A percentile compares a stretch with the other conserved stretches of the same genome.
phyloP scores from a whole-genome alignment of 1,139 yeast genomes.

The Meyerozyma guilliermondii region DNA sequence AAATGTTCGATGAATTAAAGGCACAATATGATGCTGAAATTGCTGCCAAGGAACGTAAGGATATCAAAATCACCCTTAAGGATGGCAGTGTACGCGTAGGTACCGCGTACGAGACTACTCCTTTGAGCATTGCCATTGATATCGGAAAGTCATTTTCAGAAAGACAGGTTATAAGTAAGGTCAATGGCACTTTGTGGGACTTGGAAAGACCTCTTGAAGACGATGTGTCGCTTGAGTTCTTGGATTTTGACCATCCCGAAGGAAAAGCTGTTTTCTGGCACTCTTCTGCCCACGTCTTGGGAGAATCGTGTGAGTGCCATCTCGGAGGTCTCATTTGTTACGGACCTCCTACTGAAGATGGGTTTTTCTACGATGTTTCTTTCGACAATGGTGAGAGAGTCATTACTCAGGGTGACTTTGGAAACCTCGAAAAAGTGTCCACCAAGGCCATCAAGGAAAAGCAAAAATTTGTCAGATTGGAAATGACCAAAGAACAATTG shows the following conservation, averaged over 20 bases:
- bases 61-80: slow-evolving; percentile 76
- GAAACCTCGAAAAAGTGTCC: slow-evolving; percentile 79
- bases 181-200: slow-evolving; percentile 92
- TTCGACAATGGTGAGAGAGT: slow-evolving; percentile 70
- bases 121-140: slow-evolving; percentile 75
- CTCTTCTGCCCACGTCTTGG: slow-evolving; percentile 96
- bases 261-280: slow-evolving; percentile 98
- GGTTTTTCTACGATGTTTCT: slow-evolving; percentile 96
- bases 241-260: slow-evolving; percentile 67
- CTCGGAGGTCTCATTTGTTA: slow-evolving; percentile 81
- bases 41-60: slow-evolving; percentile 51
- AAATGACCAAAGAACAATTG: slow-evolving; percentile 84
- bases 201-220: slow-evolving; percentile 88
- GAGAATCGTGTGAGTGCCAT: slow-evolving; percentile 97
- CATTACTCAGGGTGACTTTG: slow-evolving; percentile 79
- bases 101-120: slow-evolving; percentile 84
- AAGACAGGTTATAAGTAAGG: slow-evolving; percentile 86
- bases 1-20: slow-evolving; percentile 76
- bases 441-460: slow-evolving; percentile 92
- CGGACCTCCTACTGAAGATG: slow-evolving; percentile 98
- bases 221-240: slow-evolving; percentile 65
- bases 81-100: slow-evolving; percentile 82
- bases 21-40: slow-evolving; percentile 70
- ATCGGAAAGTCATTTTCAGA: slow-evolving; percentile 83
- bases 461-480: slow-evolving; percentile 93